Evolutionary conservation across 2,329 filamentous ascomycete genomes (phyloP).

Genomic region (Penicillium sp.): DNA sequence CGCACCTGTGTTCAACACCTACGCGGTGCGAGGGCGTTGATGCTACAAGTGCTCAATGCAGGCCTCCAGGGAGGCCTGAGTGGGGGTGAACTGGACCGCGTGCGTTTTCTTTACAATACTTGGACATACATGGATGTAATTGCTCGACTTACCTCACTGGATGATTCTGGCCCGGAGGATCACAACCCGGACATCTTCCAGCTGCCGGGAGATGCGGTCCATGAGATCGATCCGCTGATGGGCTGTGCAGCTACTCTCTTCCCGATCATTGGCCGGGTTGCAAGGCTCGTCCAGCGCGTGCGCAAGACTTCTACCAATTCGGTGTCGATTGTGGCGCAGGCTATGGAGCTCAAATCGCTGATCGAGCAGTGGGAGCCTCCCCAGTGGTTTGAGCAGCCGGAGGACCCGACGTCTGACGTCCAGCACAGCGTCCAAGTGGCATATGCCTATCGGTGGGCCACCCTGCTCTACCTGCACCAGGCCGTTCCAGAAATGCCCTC

Average conservation of each 20-base stretch:
- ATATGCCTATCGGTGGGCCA: slow-evolving; percentile 65
- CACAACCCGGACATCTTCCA: slow-evolving; percentile 41
- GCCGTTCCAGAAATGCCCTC: slow-evolving; percentile 67
- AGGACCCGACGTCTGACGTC: slow-evolving; percentile 61
- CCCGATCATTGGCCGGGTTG: slow-evolving; percentile 64
- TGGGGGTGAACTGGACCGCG: slow-evolving; percentile 52
- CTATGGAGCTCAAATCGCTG: slow-evolving; percentile 58
- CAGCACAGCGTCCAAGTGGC: slow-evolving; percentile 65
- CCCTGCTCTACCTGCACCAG: slow-evolving; percentile 64
- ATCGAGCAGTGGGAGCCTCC: slow-evolving; percentile 63
- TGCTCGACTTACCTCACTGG: slow-evolving; percentile 62
- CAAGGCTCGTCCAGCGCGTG: slow-evolving; percentile 63
- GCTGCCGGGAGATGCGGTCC: slow-evolving; percentile 45
- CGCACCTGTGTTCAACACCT: slow-evolving; percentile 68
- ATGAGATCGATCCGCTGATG: slow-evolving; percentile 68
- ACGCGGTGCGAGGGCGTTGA: slow-evolving; percentile 62
- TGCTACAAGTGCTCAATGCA: slow-evolving; percentile 57
- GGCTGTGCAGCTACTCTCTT: slow-evolving; percentile 67
- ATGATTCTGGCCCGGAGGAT: slow-evolving; percentile 55
- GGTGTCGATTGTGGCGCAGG: slow-evolving; percentile 60
- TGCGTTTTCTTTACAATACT: slow-evolving; percentile 67
- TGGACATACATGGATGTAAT: slow-evolving; percentile 75
- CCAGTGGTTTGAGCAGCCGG: slow-evolving; percentile 57
- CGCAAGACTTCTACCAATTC: slow-evolving; percentile 55
- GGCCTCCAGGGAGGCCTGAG: slow-evolving; percentile 34